Evolutionary conservation across 441 rosid genomes (phyloP), one percentile per base, ranked within the genome.

Genomic region (Populus hybrid): DNA sequence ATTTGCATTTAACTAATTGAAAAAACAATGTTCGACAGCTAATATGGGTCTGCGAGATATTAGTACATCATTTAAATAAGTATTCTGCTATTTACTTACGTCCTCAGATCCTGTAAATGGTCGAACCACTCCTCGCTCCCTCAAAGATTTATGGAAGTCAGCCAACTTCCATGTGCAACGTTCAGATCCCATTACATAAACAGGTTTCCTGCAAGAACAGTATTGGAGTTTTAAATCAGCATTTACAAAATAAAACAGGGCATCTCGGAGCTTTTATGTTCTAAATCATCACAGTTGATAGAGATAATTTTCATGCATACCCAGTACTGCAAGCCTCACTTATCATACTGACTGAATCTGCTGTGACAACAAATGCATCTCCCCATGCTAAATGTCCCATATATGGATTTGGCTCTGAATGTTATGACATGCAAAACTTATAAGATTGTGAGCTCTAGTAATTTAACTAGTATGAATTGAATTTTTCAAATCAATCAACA

Each of bases 301-400:
- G 34, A 68, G 14, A 50, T 70, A 69, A 61, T 21, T 64, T 70
- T 76, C 63, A 77, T 66, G 34, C 86, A 83, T 93, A 94, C 97
- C 99, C 98, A 0, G 98, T 95, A 83, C 92, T 92, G 90, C 98
- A 92, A 75, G 91, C 97, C 86, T 95, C 99, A 26, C 99, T 95
- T 79, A 95, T 84, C 88, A 92, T 83, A 80, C 97, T 94, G 81
- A 95, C 95, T 61, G 99, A 95, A 87, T 94, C 99, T 72, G 98
- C 95, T 16, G 97, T 91, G 71, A 95, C 82, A 67, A 95, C 88
- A 84, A 95, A 95, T 74, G 99, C 94, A 89, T 94, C 98, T 10
- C 91, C 99, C 98, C 98, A 92, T 71, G 97, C 98, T 85, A 92
- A 84, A 84, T 93, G 91, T 35, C 98, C 99, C 95, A 88, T 85